phyloP scores from a whole-genome alignment of 108 stramenopile genomes.

The Fragilaria radians region DNA sequence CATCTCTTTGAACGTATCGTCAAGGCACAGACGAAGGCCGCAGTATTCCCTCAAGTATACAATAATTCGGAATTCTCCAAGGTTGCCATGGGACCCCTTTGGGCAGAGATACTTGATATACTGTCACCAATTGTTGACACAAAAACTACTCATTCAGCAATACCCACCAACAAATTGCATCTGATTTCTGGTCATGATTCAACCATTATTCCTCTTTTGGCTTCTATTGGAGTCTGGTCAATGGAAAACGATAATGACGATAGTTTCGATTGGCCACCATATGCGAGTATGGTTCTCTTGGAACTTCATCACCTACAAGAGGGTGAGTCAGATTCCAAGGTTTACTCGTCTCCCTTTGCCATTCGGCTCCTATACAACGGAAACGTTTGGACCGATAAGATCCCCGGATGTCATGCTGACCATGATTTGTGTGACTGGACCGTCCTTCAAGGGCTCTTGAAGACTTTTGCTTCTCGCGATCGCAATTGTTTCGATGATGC shows the following conservation, averaged over 20 bases:
- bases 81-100: slow-evolving; percentile 59
- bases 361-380: slow-evolving; percentile 82
- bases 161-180: slow-evolving; percentile 39
- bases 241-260: no score
- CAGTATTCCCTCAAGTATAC: slow-evolving; percentile 33
- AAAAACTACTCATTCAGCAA: no score
- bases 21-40: no score
- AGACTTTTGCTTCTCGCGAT: background rate
- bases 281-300: slow-evolving; percentile 73
- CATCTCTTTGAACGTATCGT: slow-evolving; percentile 10
- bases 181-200: slow-evolving; percentile 82
- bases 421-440: slow-evolving; percentile 54
- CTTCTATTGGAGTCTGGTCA: slow-evolving; percentile 66
- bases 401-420: slow-evolving; percentile 43
- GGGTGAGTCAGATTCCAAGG: slow-evolving; percentile 5
- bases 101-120: slow-evolving; percentile 58
- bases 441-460: slow-evolving; percentile 13
- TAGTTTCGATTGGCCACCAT: slow-evolving; percentile 84
- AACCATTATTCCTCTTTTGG: slow-evolving; percentile 77
- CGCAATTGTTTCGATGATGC: no score
- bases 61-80: slow-evolving; percentile 58
- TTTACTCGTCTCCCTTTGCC: slow-evolving; percentile 39
- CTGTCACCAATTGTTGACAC: slow-evolving; percentile 14
- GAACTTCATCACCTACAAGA: slow-evolving; percentile 47
- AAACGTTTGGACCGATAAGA: slow-evolving; percentile 41